These are phyloP conservation scores for Uncinocarpus reesii DNA, from an alignment of 2,329 filamentous ascomycete species.

Conservation along the genomic window DNA sequence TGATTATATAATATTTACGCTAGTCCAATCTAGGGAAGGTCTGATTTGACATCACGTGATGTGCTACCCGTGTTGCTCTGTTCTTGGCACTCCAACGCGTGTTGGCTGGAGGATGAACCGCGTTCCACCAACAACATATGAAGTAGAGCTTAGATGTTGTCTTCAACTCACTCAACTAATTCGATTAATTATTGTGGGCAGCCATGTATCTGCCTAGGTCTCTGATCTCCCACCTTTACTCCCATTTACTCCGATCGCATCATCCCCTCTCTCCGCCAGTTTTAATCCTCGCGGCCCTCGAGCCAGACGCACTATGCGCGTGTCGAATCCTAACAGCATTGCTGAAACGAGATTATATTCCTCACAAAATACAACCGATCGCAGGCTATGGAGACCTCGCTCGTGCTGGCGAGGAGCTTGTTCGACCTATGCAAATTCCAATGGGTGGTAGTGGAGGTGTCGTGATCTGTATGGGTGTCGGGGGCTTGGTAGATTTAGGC, in stretches of 20 bases:
- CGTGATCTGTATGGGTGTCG: constrained; percentile 85
- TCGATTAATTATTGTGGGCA: constrained; percentile 1
- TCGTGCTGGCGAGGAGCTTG: constrained; percentile 65
- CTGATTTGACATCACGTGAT: not conserved
- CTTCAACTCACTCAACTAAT: not conserved
- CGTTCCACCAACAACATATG: not conserved
- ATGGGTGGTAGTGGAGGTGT: constrained; percentile 77
- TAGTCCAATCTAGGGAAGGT: not conserved
- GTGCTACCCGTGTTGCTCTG: not conserved
- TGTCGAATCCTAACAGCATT: constrained; percentile 86
- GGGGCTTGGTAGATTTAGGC: constrained; percentile 79
- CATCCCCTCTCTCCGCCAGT: constrained; percentile 88
- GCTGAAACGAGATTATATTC: constrained; percentile 95
- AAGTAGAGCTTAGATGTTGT: constrained; percentile 1
- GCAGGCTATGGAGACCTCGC: constrained; percentile 84
- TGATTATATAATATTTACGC: not conserved
- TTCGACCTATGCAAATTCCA: constrained; percentile 75
- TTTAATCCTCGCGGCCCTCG: constrained; percentile 81
- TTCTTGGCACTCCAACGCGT: constrained; percentile 9
- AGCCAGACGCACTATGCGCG: constrained; percentile 89
- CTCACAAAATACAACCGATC: constrained; percentile 92
- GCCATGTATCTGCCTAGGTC: constrained; percentile 88
- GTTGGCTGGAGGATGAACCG: not conserved
- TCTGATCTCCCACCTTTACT: constrained; percentile 83
- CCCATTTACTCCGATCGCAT: constrained; percentile 72